These are phyloP conservation scores for Plasmodium fragile DNA, from an alignment of 169 alveolate genomes.

Conservation along the genomic window DNA sequence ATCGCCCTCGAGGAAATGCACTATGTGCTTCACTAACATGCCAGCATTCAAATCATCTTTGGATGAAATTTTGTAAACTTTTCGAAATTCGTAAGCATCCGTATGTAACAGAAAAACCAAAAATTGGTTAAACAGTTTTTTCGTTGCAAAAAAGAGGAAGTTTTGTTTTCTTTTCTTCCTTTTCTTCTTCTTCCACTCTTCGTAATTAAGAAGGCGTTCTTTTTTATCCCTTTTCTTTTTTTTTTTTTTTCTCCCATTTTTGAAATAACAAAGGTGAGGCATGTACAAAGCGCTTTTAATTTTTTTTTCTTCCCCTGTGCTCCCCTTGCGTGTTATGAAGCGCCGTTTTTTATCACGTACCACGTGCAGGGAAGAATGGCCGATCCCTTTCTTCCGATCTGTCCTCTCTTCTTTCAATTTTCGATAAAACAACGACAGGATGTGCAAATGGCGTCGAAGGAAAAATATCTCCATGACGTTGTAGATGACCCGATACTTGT, in stretches of 20 bases:
- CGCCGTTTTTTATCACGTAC: neutral
- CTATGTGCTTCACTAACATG: constrained; percentile 20
- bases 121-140: constrained; percentile 60
- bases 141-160: constrained; percentile 39
- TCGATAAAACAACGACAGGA: constrained; percentile 34
- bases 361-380: neutral
- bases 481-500: constrained; percentile 23
- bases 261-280: neutral
- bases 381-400: neutral
- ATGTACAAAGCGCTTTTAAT: constrained; percentile 13
- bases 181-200: neutral
- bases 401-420: neutral
- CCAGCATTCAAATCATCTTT: constrained; percentile 18
- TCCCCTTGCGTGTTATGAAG: neutral
- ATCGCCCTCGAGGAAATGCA: constrained; percentile 21
- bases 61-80: constrained; percentile 20
- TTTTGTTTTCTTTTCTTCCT: constrained; percentile 10
- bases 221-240: neutral
- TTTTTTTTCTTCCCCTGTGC: neutral
- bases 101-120: constrained; percentile 49
- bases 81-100: constrained; percentile 31
- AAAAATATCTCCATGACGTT: constrained; percentile 32
- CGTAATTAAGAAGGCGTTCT: constrained; percentile 4
- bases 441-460: constrained; percentile 2
- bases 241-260: neutral